Base-by-base conservation (phyloP, 2,329 filamentous ascomycete species). In the Penicillium carneum region DNA sequence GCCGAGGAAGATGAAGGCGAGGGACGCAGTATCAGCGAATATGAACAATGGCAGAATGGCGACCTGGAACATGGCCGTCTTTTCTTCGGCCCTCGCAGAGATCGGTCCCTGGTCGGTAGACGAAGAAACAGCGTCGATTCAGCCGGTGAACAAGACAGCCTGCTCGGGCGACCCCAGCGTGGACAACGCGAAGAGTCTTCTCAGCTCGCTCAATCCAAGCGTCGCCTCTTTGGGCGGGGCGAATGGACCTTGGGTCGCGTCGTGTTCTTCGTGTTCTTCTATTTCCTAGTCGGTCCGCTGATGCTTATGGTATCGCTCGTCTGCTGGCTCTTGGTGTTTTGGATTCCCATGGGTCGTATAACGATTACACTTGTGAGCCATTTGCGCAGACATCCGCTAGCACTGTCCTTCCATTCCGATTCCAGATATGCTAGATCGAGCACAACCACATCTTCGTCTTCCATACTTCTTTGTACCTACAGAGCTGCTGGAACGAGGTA, bases 11-110 rank as follows among this genome's bases (percentile, higher is more conserved):
- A 99, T 72, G 88, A 95, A 72, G 93, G 94, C 42, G 95, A 99
- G 79, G 95, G 95, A 20, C 88, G 95, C 73, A 98, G 93, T 80
- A 97, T 99, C 73, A 96, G 92, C 71, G 95, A 99, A 80, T 99
- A 99, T 75, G 95, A 99, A 77, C 93, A 97, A 79, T 99, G 95
- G 95, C 95, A 99, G 80, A 97, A 88, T 74, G 95, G 95, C 52
- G 95, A 99, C 73, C 86, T 99, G 36, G 95, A 99, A 77, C 93
- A 98, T 76, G 95, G 95, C 3, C 87, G 94, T 36, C 85, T 99
- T 2, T 98, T 99, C 82, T 99, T 99, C 76, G 96, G 95, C 0
- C 95, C 95, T 3, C 87, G 80, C 31, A 80, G 86, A 62, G 88
- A 85, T 69, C 87, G 91, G 55, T 96, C 93, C 7, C 88, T 98